These are phyloP conservation scores for Boehmeria nivea DNA, from an alignment of 306 rosid genomes.

Conservation along the genomic window DNA sequence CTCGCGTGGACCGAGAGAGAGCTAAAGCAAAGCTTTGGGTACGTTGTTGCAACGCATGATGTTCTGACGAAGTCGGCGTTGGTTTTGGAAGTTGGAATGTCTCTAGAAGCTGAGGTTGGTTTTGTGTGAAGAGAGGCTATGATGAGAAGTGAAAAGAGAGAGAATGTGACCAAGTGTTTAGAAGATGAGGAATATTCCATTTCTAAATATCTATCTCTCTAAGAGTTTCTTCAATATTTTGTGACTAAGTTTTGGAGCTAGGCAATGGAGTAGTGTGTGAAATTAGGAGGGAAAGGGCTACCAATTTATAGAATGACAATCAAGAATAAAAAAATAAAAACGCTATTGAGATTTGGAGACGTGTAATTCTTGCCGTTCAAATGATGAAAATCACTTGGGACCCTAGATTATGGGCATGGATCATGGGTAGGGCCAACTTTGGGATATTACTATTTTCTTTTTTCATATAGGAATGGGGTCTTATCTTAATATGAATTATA, in stretches of 20 bases:
- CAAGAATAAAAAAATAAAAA: neutral
- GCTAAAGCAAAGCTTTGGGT: conserved; percentile 49
- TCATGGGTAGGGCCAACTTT: neutral
- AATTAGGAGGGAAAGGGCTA: neutral
- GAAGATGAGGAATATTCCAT: conserved; percentile 9
- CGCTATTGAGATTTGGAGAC: neutral
- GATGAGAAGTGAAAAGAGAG: neutral
- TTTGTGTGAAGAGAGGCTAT: neutral
- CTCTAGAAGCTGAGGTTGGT: conserved; percentile 7
- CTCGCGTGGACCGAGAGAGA: conserved; percentile 52
- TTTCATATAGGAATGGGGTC: neutral
- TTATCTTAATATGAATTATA: neutral
- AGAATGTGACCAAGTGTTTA: neutral
- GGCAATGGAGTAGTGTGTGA: neutral
- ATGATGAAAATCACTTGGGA: neutral
- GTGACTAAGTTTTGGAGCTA: neutral
- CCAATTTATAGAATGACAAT: neutral
- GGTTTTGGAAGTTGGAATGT: neutral
- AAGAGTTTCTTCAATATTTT: neutral
- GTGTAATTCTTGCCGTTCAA: neutral
- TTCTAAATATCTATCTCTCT: neutral
- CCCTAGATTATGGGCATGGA: neutral
- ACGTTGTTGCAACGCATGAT: conserved; percentile 5
- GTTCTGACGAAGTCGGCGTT: conserved; percentile 3
- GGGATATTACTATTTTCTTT: neutral